Percentiles rank a stretch among this genome's conserved stretches.
Conservation (phyloP, 805 yeast genomes). For the Zygosaccharomyces rouxii region DNA sequence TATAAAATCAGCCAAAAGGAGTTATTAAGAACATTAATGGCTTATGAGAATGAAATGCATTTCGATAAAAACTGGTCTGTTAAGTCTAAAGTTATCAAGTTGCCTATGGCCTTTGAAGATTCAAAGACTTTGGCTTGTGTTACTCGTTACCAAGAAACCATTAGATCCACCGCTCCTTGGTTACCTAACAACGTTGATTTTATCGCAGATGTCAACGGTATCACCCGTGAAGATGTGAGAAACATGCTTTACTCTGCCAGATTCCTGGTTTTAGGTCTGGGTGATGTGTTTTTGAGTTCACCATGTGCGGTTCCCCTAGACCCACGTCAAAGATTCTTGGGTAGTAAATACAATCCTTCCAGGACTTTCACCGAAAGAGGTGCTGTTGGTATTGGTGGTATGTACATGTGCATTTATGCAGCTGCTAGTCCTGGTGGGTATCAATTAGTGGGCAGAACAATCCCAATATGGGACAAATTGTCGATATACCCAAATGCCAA, state of each 20-base stretch:
- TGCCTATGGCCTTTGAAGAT: constrained; percentile 98
- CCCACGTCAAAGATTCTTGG: constrained; percentile 89
- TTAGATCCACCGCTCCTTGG: constrained; percentile 94
- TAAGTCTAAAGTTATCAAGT: constrained; percentile 70
- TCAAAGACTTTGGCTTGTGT: constrained; percentile 84
- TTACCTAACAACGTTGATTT: constrained; percentile 96
- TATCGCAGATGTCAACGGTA: constrained; percentile 81
- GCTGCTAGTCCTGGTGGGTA: constrained; percentile 99
- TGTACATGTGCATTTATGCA: constrained; percentile 97
- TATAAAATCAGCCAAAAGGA: constrained; percentile 53
- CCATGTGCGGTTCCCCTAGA: constrained; percentile 98
- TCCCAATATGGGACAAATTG: constrained; percentile 96
- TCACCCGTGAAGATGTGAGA: constrained; percentile 68
- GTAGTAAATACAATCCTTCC: constrained; percentile 93
- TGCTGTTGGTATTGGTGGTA: constrained; percentile 96
- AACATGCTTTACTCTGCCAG: constrained; percentile 86
- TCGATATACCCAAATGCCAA: constrained; percentile 57
- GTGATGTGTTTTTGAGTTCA: constrained; percentile 96
- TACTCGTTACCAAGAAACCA: constrained; percentile 86
- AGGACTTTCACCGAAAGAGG: constrained; percentile 96
- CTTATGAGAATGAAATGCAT: constrained; percentile 71
- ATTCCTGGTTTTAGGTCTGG: constrained; percentile 89
- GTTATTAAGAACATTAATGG: constrained; percentile 58
- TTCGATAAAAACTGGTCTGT: constrained; percentile 81
- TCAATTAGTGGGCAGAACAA: constrained; percentile 92